Evolutionary conservation across 1,284 basidiomycete species (phyloP).

Genomic region (Porogramme epimiltina): DNA sequence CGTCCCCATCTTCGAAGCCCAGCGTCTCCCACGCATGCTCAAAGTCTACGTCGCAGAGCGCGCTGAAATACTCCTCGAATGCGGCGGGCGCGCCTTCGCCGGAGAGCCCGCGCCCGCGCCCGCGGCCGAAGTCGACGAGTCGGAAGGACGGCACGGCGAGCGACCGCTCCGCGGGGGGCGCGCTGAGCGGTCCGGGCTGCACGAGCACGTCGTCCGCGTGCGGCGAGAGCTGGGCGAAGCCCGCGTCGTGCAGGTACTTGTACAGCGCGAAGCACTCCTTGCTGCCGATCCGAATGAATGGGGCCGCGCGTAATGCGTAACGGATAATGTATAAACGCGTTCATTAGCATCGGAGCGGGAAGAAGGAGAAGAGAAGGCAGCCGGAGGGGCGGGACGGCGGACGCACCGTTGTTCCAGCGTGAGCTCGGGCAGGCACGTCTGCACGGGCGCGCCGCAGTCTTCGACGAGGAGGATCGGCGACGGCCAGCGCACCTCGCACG

Average conservation of each 20-base stretch:
- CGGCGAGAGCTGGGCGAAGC: conserved; percentile 40
- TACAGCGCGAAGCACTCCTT: conserved; percentile 40
- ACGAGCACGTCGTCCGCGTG: conserved; percentile 48
- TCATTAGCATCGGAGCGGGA: not conserved
- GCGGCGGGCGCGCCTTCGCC: not conserved
- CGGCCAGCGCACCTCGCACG: not conserved
- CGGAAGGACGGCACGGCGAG: conserved; percentile 39
- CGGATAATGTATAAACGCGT: not conserved
- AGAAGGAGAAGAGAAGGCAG: no score
- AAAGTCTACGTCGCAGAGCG: conserved; percentile 2
- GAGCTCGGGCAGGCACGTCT: conserved; percentile 24
- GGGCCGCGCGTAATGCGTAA: no score
- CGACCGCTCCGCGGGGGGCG: conserved; percentile 25
- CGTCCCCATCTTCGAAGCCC: not conserved
- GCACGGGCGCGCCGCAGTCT: conserved; percentile 42
- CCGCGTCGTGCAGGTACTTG: conserved; percentile 39
- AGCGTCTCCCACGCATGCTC: not conserved
- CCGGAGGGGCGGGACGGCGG: not conserved
- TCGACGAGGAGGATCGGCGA: conserved; percentile 50
- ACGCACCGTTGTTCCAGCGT: conserved; percentile 34
- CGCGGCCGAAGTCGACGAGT: conserved; percentile 50
- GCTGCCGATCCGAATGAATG: conserved; percentile 23
- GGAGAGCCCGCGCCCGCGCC: not conserved
- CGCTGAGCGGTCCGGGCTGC: conserved; percentile 43
- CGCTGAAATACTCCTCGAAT: conserved; percentile 1